Evolutionary conservation across 371 early-diverging fungal genomes (phyloP), one percentile per base, ranked within the genome.

Genomic region (Mycotypha africana): DNA sequence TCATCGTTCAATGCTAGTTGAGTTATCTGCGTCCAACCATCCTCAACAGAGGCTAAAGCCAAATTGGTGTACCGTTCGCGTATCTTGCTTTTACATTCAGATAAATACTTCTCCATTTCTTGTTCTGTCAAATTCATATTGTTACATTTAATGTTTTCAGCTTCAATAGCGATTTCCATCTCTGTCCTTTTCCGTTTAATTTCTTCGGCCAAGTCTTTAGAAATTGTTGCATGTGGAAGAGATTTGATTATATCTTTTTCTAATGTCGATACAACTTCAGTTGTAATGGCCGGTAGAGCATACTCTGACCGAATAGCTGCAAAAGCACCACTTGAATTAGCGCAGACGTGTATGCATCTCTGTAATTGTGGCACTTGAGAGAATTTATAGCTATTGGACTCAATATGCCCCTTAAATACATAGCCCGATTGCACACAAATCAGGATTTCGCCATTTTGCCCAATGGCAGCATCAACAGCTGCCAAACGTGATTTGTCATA

Each of bases 301-400:
- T 58, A 50, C 17, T 78, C 82, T 2, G 79, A 62, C n/a, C 79
- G 69, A 19, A 81, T 36, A 1, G 76, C 82, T 20, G 74, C 76
- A 68, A 73, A 81, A 9, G 82, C 75, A n/a, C 76, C 78, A 36
- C 74, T 74, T 12, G 78, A 65, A 44, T 68, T 81, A 2, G 75
- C 75, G 23, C 65, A 62, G 0, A 81, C 82, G 21, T 53, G 60
- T 7, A 81, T 66, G 31, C 73, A 65, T 19, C 79, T 58, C 30
- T 81, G 78, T 10, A 81, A 48, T 35, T 65, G 58, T 2, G 74
- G 72, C 9, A 79, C 45, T 10, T 65, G 60, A n/a, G 22, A 52
- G 26, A 60, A 72, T 19, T 57, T 66, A 46, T 67, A 67, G 1
- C 43, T 37, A 15, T 38, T 38, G 11, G 38, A 22, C 4, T 48